Conservation (phyloP, 176 grass and related monocot genomes). For the Cymbopogon citratus region DNA sequence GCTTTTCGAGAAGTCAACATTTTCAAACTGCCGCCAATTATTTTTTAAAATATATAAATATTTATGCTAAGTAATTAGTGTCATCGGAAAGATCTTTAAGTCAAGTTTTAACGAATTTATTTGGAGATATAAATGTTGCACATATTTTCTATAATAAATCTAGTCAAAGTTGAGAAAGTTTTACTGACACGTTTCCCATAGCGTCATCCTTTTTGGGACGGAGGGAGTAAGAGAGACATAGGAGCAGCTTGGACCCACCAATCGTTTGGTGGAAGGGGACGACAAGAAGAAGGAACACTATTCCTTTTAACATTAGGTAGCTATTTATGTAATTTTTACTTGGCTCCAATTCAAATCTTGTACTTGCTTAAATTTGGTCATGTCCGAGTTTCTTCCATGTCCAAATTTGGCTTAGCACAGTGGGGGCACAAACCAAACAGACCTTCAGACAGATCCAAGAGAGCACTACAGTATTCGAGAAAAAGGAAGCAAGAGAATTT, state of each 20-base stretch:
- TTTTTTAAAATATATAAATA: no score
- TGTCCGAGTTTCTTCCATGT: not conserved
- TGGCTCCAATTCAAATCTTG: not conserved
- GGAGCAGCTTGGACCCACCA: not conserved
- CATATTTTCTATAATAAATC: no score
- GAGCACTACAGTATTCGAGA: not conserved
- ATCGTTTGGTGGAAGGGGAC: not conserved
- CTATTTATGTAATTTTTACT: not conserved
- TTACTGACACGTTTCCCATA: no score
- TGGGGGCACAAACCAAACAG: not conserved
- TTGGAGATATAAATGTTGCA: no score
- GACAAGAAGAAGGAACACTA: not conserved
- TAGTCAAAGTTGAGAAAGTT: no score
- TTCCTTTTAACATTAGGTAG: not conserved
- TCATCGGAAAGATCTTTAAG: no score
- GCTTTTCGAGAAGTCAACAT: no score
- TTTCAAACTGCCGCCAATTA: no score
- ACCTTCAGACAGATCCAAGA: not conserved
- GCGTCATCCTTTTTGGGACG: no score
- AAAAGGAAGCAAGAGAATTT: not conserved
- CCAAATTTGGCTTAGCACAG: not conserved
- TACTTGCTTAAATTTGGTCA: not conserved
- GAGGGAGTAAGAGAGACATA: no score
- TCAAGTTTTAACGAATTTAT: no score
- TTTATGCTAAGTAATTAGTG: no score